These are phyloP conservation scores for Dryas integrifolia DNA, from an alignment of 331 rosid species.

Conservation along the genomic window DNA sequence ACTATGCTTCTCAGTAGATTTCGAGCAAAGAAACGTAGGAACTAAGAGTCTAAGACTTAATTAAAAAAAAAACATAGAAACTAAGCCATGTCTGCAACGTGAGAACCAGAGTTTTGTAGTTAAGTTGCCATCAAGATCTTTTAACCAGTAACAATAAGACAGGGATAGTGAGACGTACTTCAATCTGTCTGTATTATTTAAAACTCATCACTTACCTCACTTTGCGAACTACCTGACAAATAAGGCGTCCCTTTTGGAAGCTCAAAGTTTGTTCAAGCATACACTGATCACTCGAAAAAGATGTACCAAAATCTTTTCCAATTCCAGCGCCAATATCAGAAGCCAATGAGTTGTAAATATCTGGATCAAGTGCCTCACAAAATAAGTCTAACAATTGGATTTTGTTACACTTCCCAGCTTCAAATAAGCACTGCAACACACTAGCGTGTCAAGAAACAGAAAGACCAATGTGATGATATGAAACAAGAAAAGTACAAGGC, in stretches of 20 bases:
- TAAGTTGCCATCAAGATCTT: background rate
- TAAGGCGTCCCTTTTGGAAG: conserved; percentile 41
- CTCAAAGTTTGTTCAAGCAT: conserved; percentile 38
- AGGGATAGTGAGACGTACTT: background rate
- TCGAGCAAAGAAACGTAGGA: background rate
- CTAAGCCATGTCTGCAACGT: background rate
- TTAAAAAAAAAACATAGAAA: too few species aligned
- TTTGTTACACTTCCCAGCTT: conserved; percentile 67
- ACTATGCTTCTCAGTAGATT: background rate
- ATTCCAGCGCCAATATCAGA: conserved; percentile 37
- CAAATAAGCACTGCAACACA: conserved; percentile 72
- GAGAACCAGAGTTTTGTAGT: background rate
- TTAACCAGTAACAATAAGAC: background rate
- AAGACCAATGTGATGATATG: conserved; percentile 22
- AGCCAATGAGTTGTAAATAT: conserved; percentile 38
- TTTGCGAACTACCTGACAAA: conserved; percentile 53
- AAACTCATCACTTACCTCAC: conserved; percentile 52
- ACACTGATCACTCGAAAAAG: conserved; percentile 38
- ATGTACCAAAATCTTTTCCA: conserved; percentile 38
- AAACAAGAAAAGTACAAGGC: conserved; percentile 4
- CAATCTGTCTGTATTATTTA: background rate
- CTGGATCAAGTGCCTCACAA: conserved; percentile 75
- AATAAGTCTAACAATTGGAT: conserved; percentile 68
- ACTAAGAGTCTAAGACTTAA: background rate
- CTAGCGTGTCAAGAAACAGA: conserved; percentile 19